Conservation (phyloP, 345 rosid species). For the Theobroma cacao region DNA sequence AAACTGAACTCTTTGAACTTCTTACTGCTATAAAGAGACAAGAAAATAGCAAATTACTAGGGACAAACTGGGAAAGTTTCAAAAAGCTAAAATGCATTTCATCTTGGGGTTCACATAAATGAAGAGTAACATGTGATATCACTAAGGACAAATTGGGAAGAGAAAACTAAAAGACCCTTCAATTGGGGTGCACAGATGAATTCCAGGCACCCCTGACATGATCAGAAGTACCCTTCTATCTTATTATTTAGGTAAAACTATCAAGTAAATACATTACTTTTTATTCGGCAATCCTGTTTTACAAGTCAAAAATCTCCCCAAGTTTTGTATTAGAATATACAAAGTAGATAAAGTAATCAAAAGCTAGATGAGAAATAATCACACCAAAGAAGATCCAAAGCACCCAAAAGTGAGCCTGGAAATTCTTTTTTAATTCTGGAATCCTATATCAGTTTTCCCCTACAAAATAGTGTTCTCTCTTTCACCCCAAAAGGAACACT, state of each 20-base stretch:
- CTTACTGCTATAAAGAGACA: not conserved
- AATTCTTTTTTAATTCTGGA: conserved; percentile 4
- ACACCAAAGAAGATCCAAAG: conserved; percentile 11
- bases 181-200: not conserved
- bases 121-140: conserved; percentile 33
- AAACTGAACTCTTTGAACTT: not conserved
- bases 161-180: conserved; percentile 16
- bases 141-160: conserved; percentile 32
- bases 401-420: conserved; percentile 8
- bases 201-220: conserved; percentile 21
- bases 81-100: not conserved
- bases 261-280: not conserved
- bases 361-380: conserved; percentile 1
- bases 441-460: conserved; percentile 22
- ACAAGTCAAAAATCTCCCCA: conserved; percentile 15
- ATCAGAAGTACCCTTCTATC: not conserved
- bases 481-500: not conserved
- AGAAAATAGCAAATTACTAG: conserved; percentile 15
- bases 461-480: not conserved
- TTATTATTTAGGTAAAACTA: not conserved
- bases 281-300: not conserved
- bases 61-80: conserved; percentile 25
- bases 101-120: conserved; percentile 13
- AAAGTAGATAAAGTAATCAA: conserved; percentile 8
- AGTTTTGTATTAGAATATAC: not conserved